Evolutionary conservation across 2,329 filamentous ascomycete genomes (phyloP), one percentile per base, ranked within the genome.

Genomic region (Nectriaceae sp.): DNA sequence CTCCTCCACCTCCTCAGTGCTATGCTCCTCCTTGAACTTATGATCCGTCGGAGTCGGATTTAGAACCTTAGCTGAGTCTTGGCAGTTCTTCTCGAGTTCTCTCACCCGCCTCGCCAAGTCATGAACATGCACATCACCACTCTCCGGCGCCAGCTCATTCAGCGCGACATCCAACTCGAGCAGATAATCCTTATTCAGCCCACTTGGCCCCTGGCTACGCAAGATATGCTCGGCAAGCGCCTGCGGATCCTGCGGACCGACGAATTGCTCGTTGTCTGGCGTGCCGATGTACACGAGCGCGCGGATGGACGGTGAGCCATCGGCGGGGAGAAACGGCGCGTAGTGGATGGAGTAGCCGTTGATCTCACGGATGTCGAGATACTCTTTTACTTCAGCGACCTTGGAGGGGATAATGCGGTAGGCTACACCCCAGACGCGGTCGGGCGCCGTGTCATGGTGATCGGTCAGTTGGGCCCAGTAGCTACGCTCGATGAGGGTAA

Each of bases 341-440:
- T 91, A 90, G 70, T 97, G 92, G 57, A 96, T 95, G 45, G 86
- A 89, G 72, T 99, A 99, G 21, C 94, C 94, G 72, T 97, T 96
- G 65, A 97, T 96, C 71, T 99, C 94, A 39, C 94, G 87, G 56
- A 97, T 93, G 70, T 97, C 92, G 40, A 99, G 88, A 68, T 97
- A 97, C 49, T 85, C 80, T 59, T 89, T 87, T 4, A 97, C 93
- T 72, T 93, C 87, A 51, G 84, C 79, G 19, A 95, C 90, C 57
- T 85, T 80, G 2, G 82, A 76, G 5, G 85, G 70, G 21, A 80
- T 77, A 70, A 96, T 93, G 64, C 93, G 88, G 74, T 97, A 95
- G 55, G 93, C 94, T 15, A 90, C 89, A 49, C 94, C 94, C 92
- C 92, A 97, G 60, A 97, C 90, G 61, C 73, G 78, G 45, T 82